Conservation (phyloP, 179 eudicot genomes). For the Sideroxylon spinosum region DNA sequence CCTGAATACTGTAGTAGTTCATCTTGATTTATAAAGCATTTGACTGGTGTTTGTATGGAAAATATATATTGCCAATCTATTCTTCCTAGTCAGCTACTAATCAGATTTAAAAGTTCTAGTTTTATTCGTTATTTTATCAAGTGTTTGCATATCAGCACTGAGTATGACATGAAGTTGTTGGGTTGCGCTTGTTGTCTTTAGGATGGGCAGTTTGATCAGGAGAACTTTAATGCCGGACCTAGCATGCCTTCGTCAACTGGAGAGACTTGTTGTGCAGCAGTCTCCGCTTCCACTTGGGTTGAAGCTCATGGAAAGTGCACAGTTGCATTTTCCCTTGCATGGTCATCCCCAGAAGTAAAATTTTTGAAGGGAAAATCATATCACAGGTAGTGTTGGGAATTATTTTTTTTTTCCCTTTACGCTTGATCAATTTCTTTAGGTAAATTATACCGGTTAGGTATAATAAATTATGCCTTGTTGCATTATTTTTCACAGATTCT, state of each 20-base stretch:
- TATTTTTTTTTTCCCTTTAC: not conserved
- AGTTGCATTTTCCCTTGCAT: slow-evolving; percentile 81
- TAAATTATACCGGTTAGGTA: not conserved
- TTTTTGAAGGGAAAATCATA: slow-evolving; percentile 87
- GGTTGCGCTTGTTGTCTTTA: slow-evolving; percentile 22
- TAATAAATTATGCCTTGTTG: not conserved
- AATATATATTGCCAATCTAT: too few species aligned
- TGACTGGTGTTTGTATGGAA: not conserved
- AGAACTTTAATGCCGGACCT: slow-evolving; percentile 66
- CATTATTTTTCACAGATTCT: not conserved
- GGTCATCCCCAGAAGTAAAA: slow-evolving; percentile 92
- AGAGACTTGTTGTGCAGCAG: slow-evolving; percentile 85
- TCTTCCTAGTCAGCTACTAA: not conserved
- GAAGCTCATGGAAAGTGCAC: slow-evolving; percentile 97
- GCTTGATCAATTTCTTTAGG: not conserved
- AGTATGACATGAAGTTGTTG: not conserved
- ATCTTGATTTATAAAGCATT: not conserved
- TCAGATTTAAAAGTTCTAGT: not conserved
- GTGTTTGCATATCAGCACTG: not conserved
- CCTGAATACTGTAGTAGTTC: not conserved
- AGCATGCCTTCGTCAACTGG: slow-evolving; percentile 91
- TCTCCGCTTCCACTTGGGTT: slow-evolving; percentile 92
- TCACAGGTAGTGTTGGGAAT: slow-evolving; percentile 47
- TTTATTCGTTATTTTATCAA: too few species aligned
- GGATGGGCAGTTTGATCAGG: slow-evolving; percentile 94